Evolutionary conservation across 2,329 filamentous ascomycete species (phyloP), one percentile per base, ranked within the genome.

Genomic region (Beauveria asiatica): DNA sequence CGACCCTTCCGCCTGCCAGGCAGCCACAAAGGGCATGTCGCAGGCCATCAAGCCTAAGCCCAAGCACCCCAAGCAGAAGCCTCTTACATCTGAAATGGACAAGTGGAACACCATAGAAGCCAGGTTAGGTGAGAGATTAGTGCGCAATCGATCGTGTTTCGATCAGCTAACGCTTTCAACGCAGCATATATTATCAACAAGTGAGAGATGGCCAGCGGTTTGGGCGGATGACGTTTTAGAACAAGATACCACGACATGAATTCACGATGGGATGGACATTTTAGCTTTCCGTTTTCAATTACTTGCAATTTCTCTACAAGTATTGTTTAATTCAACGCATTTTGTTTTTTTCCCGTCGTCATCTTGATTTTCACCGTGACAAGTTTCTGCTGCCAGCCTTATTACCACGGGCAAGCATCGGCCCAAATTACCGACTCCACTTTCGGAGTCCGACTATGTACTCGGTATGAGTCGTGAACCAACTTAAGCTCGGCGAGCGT

Each of bases 31-130:
- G 30, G 42, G 11, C 17, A n/a, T 30, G 17, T 37, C 41, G 39
- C 13, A 16, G 19, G 27, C 46, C 6, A 17, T 8, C 21, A 44
- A 50, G 56, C 30, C 49, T 37, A 44, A 42, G 56, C 9, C 53
- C 10, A 48, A 19, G 42, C 49, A 53, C 8, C 57, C 57, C 19
- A 59, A 59, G 48, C 56, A 51, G 56, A 44, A 21, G 13, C 46
- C 23, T 7, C 46, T 44, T 41, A 39, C 57, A 13, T 46, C 49
- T 41, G 48, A 59, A 21, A 19, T 25, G 16, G 57, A 59, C 19
- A 59, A 59, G 41, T 59, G 48, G 48, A 59, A 59, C 21, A 41
- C 57, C 6, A 25, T 52, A n/a, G 57, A 59, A 23, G 57, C 57
- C 11, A 59, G 57, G 49, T 45, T 59, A 39, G 57, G 57, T 59